Evolutionary conservation across 192 early-diverging fungal genomes (phyloP).

Genomic region (Backusella westeae): DNA sequence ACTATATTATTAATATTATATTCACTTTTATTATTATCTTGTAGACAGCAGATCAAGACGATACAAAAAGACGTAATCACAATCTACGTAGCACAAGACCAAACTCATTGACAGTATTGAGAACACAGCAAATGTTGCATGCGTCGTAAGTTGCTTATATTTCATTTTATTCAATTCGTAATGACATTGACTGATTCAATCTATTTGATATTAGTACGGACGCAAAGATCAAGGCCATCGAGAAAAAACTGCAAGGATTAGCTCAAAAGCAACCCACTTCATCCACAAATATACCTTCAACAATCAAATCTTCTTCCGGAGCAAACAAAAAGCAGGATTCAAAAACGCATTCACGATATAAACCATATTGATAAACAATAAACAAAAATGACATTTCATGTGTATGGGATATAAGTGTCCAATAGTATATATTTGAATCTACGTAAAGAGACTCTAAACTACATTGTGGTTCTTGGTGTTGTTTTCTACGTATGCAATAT

Average conservation of each 20-base stretch:
- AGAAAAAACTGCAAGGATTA: constrained; percentile 58
- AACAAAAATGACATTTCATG: neutral
- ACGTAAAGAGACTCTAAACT: too few relatives aligned
- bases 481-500: too few relatives aligned
- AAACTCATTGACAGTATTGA: constrained; percentile 42
- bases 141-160: constrained; percentile 27
- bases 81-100: constrained; percentile 32
- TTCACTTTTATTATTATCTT: neutral
- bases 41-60: constrained; percentile 42
- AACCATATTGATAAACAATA: constrained; percentile 15
- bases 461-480: too few relatives aligned
- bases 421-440: neutral
- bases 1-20: neutral
- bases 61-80: constrained; percentile 35
- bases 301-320: neutral
- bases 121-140: constrained; percentile 46
- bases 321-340: neutral
- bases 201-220: constrained; percentile 40
- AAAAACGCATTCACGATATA: neutral
- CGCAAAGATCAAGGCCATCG: constrained; percentile 64
- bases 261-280: constrained; percentile 14
- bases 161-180: neutral
- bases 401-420: neutral
- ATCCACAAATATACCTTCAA: constrained; percentile 10
- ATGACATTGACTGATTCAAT: neutral